Evolutionary conservation across 2,329 filamentous ascomycete species (phyloP).

Genomic region (Exophiala oligosperma): DNA sequence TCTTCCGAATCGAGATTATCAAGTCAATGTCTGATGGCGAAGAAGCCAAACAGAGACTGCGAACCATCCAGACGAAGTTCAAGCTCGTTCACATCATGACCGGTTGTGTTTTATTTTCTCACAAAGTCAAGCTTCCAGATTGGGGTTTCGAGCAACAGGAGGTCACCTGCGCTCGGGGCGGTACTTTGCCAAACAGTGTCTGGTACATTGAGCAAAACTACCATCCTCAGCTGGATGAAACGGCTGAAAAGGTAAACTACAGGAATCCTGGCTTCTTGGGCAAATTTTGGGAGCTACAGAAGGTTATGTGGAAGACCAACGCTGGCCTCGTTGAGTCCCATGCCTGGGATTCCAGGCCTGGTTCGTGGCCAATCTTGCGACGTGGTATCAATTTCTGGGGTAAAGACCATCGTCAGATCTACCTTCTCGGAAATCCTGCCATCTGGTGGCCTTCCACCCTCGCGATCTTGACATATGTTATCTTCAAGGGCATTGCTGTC

Average conservation of each 20-base stretch:
- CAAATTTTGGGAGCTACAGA: constrained; percentile 96
- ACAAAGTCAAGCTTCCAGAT: constrained; percentile 97
- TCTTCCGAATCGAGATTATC: constrained; percentile 92
- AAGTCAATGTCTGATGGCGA: constrained; percentile 80
- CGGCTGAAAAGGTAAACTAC: constrained; percentile 95
- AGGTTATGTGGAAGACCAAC: constrained; percentile 99
- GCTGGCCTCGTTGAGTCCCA: constrained; percentile 94
- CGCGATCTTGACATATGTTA: constrained; percentile 72
- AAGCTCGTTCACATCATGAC: constrained; percentile 95
- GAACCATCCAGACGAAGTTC: constrained; percentile 97
- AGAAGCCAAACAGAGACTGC: constrained; percentile 77
- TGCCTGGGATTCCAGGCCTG: constrained; percentile 94
- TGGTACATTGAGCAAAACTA: constrained; percentile 95
- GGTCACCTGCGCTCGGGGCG: constrained; percentile 92
- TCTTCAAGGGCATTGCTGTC: constrained; percentile 84
- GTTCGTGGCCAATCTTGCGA: constrained; percentile 86
- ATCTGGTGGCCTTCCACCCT: constrained; percentile 90
- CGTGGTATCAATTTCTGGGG: constrained; percentile 99
- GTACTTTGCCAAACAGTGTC: constrained; percentile 90
- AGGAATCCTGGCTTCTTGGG: constrained; percentile 90
- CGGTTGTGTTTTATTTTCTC: constrained; percentile 91
- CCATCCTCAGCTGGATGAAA: constrained; percentile 71
- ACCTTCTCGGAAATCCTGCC: constrained; percentile 90
- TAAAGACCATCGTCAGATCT: constrained; percentile 89
- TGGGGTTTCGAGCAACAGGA: constrained; percentile 99